Evolutionary conservation across 768 basidiomycete genomes (phyloP).

Genomic region (Sarcomyxa edulis): DNA sequence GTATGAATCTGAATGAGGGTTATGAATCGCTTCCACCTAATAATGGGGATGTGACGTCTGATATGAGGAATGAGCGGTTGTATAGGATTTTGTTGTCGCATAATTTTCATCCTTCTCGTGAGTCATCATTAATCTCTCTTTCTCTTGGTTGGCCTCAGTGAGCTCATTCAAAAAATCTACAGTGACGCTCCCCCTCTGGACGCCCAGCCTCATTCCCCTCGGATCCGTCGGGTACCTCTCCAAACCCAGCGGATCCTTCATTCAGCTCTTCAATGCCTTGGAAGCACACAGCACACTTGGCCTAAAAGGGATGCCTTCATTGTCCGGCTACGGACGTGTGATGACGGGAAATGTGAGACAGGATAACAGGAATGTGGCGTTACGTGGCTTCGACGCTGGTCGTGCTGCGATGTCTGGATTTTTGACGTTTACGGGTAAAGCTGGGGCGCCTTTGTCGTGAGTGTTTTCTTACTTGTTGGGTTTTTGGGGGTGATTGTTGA

Average conservation of each 20-base stretch:
- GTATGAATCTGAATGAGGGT: constrained; percentile 20
- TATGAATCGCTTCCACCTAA: constrained; percentile 34
- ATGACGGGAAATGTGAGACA: constrained; percentile 41
- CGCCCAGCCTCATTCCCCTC: constrained; percentile 52
- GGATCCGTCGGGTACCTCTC: constrained; percentile 75
- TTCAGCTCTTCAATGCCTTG: constrained; percentile 69
- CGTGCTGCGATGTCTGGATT: constrained; percentile 46
- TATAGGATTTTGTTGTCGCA: constrained; percentile 67
- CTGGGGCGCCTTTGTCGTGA: constrained; percentile 32
- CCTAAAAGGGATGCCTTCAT: constrained; percentile 46
- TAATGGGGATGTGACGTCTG: constrained; percentile 30
- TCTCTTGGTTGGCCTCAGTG: background rate
- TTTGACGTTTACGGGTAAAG: constrained; percentile 36
- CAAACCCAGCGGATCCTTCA: constrained; percentile 63
- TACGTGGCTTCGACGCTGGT: constrained; percentile 52
- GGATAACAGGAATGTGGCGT: constrained; percentile 55
- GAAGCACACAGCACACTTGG: constrained; percentile 40
- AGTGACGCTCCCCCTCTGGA: constrained; percentile 72
- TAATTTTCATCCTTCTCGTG: constrained; percentile 63
- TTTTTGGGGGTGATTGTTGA: constrained; percentile 9
- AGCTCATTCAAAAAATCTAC: background rate
- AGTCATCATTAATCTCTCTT: constrained; percentile 17
- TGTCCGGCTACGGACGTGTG: constrained; percentile 60
- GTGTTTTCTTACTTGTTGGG: constrained; percentile 15
- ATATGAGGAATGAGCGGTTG: constrained; percentile 53